Conservation (phyloP, 768 basidiomycete genomes). For the Crucibulum laeve region DNA sequence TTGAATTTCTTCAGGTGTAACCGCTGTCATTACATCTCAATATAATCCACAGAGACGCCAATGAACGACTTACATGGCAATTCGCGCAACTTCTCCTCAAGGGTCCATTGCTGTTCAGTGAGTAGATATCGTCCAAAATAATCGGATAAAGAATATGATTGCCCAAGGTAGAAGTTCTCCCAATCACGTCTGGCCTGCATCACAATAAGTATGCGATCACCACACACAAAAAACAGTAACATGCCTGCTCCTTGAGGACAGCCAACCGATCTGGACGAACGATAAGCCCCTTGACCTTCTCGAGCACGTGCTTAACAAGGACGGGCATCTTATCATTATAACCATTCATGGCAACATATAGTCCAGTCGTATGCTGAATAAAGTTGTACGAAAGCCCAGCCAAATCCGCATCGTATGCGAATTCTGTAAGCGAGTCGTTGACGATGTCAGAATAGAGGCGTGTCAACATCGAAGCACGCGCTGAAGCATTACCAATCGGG, state of each 20-base stretch:
- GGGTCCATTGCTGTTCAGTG: slow-evolving; percentile 68
- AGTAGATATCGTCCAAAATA: slow-evolving; percentile 72
- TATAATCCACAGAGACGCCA: neutral
- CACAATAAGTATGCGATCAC: slow-evolving; percentile 1
- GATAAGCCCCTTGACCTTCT: slow-evolving; percentile 58
- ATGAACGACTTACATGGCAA: slow-evolving; percentile 55
- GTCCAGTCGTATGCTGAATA: slow-evolving; percentile 54
- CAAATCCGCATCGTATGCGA: slow-evolving; percentile 87
- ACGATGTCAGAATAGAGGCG: slow-evolving; percentile 81
- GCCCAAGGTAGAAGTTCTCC: slow-evolving; percentile 84
- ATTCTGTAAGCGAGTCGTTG: slow-evolving; percentile 85
- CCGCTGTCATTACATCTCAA: slow-evolving; percentile 34
- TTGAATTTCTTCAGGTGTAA: slow-evolving; percentile 70
- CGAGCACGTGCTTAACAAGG: slow-evolving; percentile 67
- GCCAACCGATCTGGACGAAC: slow-evolving; percentile 70
- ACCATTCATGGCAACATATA: slow-evolving; percentile 68
- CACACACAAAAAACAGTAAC: slow-evolving; percentile 8
- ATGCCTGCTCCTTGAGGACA: slow-evolving; percentile 82
- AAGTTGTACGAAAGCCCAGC: slow-evolving; percentile 82
- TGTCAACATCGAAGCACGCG: slow-evolving; percentile 71
- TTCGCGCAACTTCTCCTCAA: slow-evolving; percentile 72
- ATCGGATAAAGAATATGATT: slow-evolving; percentile 77
- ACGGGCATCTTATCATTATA: slow-evolving; percentile 91
- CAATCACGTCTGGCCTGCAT: slow-evolving; percentile 78
- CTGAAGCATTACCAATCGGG: slow-evolving; percentile 53